These are phyloP conservation scores for Monosporascus sp. DNA, from an alignment of 2,329 filamentous ascomycete species.

Conservation along the genomic window DNA sequence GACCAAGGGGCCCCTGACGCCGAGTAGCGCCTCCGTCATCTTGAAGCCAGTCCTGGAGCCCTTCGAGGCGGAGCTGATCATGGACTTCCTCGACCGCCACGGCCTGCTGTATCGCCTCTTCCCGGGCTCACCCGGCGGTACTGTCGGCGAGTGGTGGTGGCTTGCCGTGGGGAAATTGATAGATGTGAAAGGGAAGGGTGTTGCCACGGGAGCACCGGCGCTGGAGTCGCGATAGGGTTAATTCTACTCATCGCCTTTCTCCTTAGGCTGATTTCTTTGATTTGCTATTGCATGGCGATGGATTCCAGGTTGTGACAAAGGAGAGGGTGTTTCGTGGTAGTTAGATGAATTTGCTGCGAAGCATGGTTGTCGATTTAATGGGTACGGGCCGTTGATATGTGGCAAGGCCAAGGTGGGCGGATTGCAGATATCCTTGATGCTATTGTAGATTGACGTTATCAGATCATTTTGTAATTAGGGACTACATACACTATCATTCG, in stretches of 20 bases:
- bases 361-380: too few species aligned
- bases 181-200: slow-evolving; percentile 9
- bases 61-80: slow-evolving; percentile 55
- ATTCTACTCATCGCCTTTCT: too few species aligned
- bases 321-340: neutral
- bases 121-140: slow-evolving; percentile 33
- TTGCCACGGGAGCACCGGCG: neutral
- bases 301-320: neutral
- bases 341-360: too few species aligned
- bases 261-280: too few species aligned
- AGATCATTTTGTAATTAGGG: too few species aligned
- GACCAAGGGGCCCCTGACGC: slow-evolving; percentile 52
- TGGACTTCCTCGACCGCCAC: slow-evolving; percentile 52
- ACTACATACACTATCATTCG: too few species aligned
- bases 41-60: slow-evolving; percentile 54
- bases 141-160: slow-evolving; percentile 64
- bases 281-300: neutral
- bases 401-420: too few species aligned
- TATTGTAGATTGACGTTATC: too few species aligned
- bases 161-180: slow-evolving; percentile 41
- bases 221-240: too few species aligned
- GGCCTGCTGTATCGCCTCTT: slow-evolving; percentile 44
- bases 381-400: too few species aligned
- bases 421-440: too few species aligned
- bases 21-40: slow-evolving; percentile 46